Conservation (phyloP, 768 basidiomycete species). For the Lactarius psammicola region DNA sequence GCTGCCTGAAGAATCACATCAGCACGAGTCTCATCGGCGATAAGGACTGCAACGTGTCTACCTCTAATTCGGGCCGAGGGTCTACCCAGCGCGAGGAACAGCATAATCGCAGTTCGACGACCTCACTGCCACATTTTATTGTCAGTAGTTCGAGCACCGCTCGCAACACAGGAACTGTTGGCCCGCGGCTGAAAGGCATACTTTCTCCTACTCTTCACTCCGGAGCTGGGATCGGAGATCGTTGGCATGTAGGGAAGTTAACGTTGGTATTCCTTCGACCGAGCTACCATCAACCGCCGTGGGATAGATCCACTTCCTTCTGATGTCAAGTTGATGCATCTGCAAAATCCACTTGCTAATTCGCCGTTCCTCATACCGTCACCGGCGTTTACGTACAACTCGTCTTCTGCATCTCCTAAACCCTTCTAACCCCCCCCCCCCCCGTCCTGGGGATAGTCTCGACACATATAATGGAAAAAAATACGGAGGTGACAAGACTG, state of each 20-base stretch:
- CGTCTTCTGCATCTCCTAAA: slow-evolving; percentile 48
- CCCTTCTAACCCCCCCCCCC: slow-evolving; percentile 67
- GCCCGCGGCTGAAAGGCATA: slow-evolving; percentile 22
- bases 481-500: slow-evolving; percentile 16
- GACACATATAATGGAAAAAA: slow-evolving; percentile 25
- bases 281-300: slow-evolving; percentile 14
- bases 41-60: slow-evolving; percentile 15
- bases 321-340: slow-evolving; percentile 15
- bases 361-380: slow-evolving; percentile 57
- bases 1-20: slow-evolving; percentile 16
- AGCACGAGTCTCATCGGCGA: background rate
- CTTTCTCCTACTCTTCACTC: slow-evolving; percentile 24
- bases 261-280: slow-evolving; percentile 1
- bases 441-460: slow-evolving; percentile 34
- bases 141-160: slow-evolving; percentile 10
- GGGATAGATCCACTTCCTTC: slow-evolving; percentile 13
- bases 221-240: slow-evolving; percentile 2
- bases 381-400: slow-evolving; percentile 58
- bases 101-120: slow-evolving; percentile 25
- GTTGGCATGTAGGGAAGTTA: slow-evolving; percentile 12
- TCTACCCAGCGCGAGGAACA: slow-evolving; percentile 22
- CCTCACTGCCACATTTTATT: slow-evolving; percentile 27
- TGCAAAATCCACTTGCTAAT: slow-evolving; percentile 18
- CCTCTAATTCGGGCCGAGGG: slow-evolving; percentile 14
- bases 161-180: slow-evolving; percentile 6